phyloP scores from a whole-genome alignment of 202 grass and related monocot species.

The Carex arenaria region DNA sequence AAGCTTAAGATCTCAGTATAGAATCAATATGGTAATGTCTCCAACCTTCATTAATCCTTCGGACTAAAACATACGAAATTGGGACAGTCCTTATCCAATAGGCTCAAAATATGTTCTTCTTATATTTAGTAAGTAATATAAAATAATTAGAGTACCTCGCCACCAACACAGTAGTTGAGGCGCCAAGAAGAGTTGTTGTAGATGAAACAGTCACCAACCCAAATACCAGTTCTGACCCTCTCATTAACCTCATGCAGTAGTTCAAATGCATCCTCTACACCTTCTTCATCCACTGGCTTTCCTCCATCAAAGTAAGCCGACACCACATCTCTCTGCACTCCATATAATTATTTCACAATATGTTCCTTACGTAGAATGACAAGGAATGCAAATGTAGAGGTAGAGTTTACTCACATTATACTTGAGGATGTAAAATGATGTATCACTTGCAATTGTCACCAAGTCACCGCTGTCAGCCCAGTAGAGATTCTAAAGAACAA shows the following conservation, averaged over 20 bases:
- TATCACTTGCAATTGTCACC: constrained; percentile 90
- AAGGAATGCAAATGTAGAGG: constrained; percentile 21
- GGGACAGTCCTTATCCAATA: background rate
- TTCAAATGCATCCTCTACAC: constrained; percentile 96
- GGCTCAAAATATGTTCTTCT: background rate
- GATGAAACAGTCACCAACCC: constrained; percentile 99
- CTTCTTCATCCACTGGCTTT: constrained; percentile 75
- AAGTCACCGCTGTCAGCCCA: constrained; percentile 98
- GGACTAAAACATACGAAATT: background rate
- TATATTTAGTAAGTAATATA: constrained; percentile 15
- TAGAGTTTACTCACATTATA: constrained; percentile 70
- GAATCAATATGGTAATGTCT: constrained; percentile 9
- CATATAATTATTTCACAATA: constrained; percentile 10
- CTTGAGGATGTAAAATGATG: constrained; percentile 96
- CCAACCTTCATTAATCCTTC: background rate
- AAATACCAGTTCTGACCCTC: constrained; percentile 87
- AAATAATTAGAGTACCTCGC: constrained; percentile 54
- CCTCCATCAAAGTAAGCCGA: constrained; percentile 77
- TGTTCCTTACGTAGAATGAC: background rate
- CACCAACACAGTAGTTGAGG: constrained; percentile 95
- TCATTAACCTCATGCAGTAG: constrained; percentile 94
- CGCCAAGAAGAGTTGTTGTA: constrained; percentile 94
- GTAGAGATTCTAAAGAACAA: constrained; percentile 69
- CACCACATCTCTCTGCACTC: constrained; percentile 77
- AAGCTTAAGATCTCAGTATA: constrained; percentile 24